Evolutionary conservation across 2,329 filamentous ascomycete species (phyloP).

Genomic region (Nemania serpens): DNA sequence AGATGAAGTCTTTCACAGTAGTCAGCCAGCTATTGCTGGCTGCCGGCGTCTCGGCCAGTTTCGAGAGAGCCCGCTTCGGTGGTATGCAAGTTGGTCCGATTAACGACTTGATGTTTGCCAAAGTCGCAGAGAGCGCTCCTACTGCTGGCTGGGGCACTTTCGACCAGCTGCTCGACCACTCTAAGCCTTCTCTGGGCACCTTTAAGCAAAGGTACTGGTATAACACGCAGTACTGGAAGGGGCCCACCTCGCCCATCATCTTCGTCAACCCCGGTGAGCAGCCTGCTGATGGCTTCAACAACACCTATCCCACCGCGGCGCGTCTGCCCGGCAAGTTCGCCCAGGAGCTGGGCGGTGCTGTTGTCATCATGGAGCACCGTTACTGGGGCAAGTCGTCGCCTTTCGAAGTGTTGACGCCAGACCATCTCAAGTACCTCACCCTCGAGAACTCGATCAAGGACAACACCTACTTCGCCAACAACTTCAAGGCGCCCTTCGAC

Average conservation of each 20-base stretch:
- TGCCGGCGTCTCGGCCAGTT: constrained; percentile 35
- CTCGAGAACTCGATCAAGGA: constrained; percentile 49
- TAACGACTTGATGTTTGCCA: constrained; percentile 29
- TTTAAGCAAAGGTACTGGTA: constrained; percentile 51
- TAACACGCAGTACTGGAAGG: constrained; percentile 47
- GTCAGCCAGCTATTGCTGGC: constrained; percentile 38
- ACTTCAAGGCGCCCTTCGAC: constrained; percentile 57
- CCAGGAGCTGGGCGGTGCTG: constrained; percentile 46
- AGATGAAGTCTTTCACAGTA: constrained; percentile 37
- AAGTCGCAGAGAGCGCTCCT: background rate
- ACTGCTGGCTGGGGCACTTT: constrained; percentile 42
- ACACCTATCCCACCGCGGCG: constrained; percentile 48
- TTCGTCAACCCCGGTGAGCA: constrained; percentile 49
- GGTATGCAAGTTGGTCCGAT: constrained; percentile 40
- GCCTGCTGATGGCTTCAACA: constrained; percentile 43
- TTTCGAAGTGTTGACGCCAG: constrained; percentile 41
- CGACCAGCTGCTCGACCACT: constrained; percentile 49
- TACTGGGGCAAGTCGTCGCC: constrained; percentile 51
- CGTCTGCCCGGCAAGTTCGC: constrained; percentile 47
- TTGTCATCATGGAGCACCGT: constrained; percentile 49
- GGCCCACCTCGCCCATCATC: constrained; percentile 47
- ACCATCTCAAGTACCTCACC: constrained; percentile 48
- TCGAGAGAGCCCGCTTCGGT: constrained; percentile 30
- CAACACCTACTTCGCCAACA: constrained; percentile 47
- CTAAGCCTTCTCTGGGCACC: constrained; percentile 46